phyloP scores from a whole-genome alignment of 352 stramenopile genomes.

The Phytopythium boreale region DNA sequence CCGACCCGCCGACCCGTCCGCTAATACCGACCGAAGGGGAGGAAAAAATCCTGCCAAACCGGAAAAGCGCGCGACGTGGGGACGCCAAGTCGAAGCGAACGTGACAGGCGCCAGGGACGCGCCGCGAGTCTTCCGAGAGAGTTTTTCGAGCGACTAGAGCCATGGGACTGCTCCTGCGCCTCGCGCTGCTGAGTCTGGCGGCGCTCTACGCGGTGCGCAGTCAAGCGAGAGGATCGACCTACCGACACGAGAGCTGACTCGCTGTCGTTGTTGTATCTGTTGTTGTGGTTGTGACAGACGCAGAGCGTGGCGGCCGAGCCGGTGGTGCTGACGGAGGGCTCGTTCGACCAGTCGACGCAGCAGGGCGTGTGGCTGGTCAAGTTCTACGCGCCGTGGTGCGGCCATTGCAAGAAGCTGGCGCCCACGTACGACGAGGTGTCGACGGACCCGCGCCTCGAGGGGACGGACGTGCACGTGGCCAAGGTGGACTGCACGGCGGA shows the following conservation, averaged over 20 bases:
- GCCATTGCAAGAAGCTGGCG: conserved; percentile 81
- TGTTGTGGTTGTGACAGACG: conserved; percentile 6
- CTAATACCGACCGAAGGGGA: no score
- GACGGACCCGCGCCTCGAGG: conserved; percentile 27
- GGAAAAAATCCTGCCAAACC: background rate
- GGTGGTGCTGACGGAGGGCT: conserved; percentile 37
- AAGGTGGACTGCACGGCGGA: conserved; percentile 84
- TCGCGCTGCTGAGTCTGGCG: conserved; percentile 6
- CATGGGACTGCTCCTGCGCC: conserved; percentile 4
- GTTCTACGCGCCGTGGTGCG: conserved; percentile 86
- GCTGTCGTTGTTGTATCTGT: background rate
- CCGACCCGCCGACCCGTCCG: no score
- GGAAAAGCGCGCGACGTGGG: background rate
- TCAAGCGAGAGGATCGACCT: no score
- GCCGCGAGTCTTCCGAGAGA: background rate
- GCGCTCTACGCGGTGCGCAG: background rate
- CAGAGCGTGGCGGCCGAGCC: conserved; percentile 20
- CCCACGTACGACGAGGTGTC: conserved; percentile 60
- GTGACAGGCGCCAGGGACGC: background rate
- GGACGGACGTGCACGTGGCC: conserved; percentile 46
- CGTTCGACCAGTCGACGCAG: conserved; percentile 60
- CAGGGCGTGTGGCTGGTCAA: conserved; percentile 71
- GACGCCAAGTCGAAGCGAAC: background rate
- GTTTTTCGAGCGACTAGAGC: background rate
- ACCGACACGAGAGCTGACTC: no score